phyloP scores from a whole-genome alignment of 805 yeast species.

The Schwanniomyces occidentalis region DNA sequence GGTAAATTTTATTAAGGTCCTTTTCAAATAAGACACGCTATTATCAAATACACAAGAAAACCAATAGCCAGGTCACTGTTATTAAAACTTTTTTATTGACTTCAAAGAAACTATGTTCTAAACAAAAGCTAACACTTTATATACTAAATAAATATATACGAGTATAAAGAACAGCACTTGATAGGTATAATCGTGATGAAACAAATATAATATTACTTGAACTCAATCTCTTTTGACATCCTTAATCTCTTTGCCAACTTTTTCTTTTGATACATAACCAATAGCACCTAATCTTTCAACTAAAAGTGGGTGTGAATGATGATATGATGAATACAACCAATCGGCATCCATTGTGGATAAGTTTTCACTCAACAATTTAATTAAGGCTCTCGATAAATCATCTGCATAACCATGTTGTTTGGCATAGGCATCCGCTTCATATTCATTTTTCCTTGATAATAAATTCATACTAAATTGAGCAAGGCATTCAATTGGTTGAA shows the following conservation, averaged over 20 bases:
- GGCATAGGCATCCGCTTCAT: slow-evolving; percentile 90
- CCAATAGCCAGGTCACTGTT: neutral
- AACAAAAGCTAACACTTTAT: too few species aligned
- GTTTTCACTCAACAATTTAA: slow-evolving; percentile 76
- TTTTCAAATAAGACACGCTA: slow-evolving; percentile 65
- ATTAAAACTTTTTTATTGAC: too few species aligned
- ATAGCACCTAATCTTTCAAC: slow-evolving; percentile 86
- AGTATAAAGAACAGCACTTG: too few species aligned
- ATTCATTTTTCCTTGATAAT: slow-evolving; percentile 84
- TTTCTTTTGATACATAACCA: slow-evolving; percentile 46
- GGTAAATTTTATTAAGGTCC: slow-evolving; percentile 88
- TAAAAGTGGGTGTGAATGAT: slow-evolving; percentile 87
- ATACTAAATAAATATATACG: too few species aligned
- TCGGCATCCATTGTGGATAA: slow-evolving; percentile 87
- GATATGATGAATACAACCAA: slow-evolving; percentile 84
- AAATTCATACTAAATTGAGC: slow-evolving; percentile 67
- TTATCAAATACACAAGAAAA: slow-evolving; percentile 2
- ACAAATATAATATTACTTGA: too few species aligned
- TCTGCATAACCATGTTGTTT: slow-evolving; percentile 68
- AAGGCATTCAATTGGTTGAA: slow-evolving; percentile 73
- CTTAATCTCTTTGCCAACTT: slow-evolving; percentile 24
- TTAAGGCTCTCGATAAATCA: slow-evolving; percentile 69
- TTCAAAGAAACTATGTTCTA: too few species aligned
- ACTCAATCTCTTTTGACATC: slow-evolving; percentile 3
- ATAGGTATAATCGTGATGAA: too few species aligned